Evolutionary conservation across 169 alveolate genomes (phyloP).

Genomic region (Cryptosporidium muris): DNA sequence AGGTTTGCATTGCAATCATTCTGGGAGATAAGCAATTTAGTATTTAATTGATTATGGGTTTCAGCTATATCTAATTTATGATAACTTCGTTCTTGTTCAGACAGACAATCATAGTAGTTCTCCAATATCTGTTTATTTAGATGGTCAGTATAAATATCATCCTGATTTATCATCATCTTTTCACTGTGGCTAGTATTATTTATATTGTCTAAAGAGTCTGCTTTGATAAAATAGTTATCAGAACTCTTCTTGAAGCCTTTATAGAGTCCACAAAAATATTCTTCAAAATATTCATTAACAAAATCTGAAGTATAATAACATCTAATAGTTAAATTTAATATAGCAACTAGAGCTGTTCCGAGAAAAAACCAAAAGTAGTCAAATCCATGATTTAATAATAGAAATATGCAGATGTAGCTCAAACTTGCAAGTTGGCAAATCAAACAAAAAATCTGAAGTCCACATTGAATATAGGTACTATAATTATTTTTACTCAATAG

Average conservation of each 20-base stretch:
- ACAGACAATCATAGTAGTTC: no score
- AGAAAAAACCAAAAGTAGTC: constrained; percentile 49
- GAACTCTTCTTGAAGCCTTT: constrained; percentile 1
- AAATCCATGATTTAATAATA: constrained; percentile 18
- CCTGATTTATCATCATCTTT: no score
- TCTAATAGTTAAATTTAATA: constrained; percentile 19
- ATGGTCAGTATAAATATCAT: no score
- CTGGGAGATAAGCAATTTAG: no score
- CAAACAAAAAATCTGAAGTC: constrained; percentile 8
- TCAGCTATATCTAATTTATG: no score
- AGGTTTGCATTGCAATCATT: no score
- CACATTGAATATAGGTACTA: neutral
- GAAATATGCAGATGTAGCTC: constrained; percentile 16
- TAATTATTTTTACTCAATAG: neutral
- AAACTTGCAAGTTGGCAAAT: constrained; percentile 1
- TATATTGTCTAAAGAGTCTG: no score
- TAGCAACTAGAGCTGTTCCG: constrained; percentile 5
- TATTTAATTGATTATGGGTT: no score
- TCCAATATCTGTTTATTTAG: no score
- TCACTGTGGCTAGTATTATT: no score
- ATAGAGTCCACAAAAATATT: constrained; percentile 60
- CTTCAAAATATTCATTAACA: constrained; percentile 24
- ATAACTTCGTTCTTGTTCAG: no score
- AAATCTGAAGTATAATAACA: constrained; percentile 30
- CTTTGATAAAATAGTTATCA: no score